Evolutionary conservation across 2,329 filamentous ascomycete genomes (phyloP), one percentile per base, ranked within the genome.

Genomic region (Cercospora zeina): DNA sequence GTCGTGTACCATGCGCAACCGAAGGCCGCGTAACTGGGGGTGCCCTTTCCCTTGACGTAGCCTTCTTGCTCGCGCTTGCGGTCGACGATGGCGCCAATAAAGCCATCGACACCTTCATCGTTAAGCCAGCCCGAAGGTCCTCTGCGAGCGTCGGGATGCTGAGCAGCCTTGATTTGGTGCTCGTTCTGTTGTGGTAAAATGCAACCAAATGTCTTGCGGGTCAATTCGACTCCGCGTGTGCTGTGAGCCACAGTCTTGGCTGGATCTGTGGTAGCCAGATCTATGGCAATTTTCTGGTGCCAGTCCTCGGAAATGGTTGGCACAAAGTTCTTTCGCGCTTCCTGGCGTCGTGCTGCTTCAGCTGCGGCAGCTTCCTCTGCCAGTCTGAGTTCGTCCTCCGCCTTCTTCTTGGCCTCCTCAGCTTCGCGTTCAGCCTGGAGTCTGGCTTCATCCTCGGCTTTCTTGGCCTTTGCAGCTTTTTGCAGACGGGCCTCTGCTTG

Each of bases 31-130:
- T 85, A 87, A 36, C 70, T 75, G 24, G 58, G 58, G 19, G 36
- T 37, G 71, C 78, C 82, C 62, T 75, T 69, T 65, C 81, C 77
- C 61, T 79, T 80, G 61, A 81, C 81, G 11, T 74, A 74, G 27
- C 85, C 85, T 30, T 81, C 81, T 33, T 81, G 77, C 62, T 80
- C 76, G 71, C 89, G 88, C 69, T 73, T 78, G 54, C 77, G 78
- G 58, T 81, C 64, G 24, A 87, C 85, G 13, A 91, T 77, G 70
- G 85, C 83, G 30, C 81, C 76, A 27, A 91, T 79, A 53, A 85
- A 84, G 13, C 84, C 84, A 68, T 91, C 90, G 68, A 93, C 84
- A 55, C 89, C 84, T 68, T 90, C 87, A 72, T 93, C 90, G 66
- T 93, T 92, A 6, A 93, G 81, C 89, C 89, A 93, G 30, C 79